Evolutionary conservation across 164 flowering plant genomes (phyloP), one percentile per base, ranked within the genome.

Genomic region (Sedum album): DNA sequence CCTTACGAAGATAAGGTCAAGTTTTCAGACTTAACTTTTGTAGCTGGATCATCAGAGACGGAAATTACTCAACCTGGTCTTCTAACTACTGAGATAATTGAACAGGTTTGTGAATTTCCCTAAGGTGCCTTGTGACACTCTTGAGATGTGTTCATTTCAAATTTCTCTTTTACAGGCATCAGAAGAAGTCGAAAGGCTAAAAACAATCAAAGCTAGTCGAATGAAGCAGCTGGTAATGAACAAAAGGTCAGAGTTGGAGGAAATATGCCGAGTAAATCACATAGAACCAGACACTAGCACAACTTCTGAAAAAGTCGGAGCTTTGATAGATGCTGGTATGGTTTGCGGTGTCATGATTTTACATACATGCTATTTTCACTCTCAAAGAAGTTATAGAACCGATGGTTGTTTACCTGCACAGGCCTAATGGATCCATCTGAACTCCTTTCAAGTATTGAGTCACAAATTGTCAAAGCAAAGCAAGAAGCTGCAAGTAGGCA

Each of bases 201-300:
- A 82, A 66, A 86, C 86, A 68, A 72, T 93, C 73, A 93, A 93
- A 83, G 89, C 96, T 60, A 84, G 89, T 73, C 85, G 93, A 82
- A 89, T 93, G 97, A 93, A 93, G 73, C 96, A 93, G 73, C 82
- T 93, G 61, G 96, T 93, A 21, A 74, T 86, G 80, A 93, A 85
- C 68, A 87, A 63, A 82, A 88, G 96, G 79, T 79, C 82, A 44
- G 98, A 93, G 67, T 79, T 90, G 73, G 98, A 93, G 77, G 91
- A 90, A 65, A 75, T 89, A 53, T 93, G 98, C 78, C 72, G 79
- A 74, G 71, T 76, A 68, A 78, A 81, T 55, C 98, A 90, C 73
- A 83, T 93, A 55, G 89, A 86, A 77, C 90, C 98, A 67, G 96
- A 93, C 75, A 76, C 76, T 65, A 90, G 87, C 78, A 90, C 98